Base-by-base conservation (phyloP, 768 basidiomycete genomes). In the Xerocomus spinulosus region DNA sequence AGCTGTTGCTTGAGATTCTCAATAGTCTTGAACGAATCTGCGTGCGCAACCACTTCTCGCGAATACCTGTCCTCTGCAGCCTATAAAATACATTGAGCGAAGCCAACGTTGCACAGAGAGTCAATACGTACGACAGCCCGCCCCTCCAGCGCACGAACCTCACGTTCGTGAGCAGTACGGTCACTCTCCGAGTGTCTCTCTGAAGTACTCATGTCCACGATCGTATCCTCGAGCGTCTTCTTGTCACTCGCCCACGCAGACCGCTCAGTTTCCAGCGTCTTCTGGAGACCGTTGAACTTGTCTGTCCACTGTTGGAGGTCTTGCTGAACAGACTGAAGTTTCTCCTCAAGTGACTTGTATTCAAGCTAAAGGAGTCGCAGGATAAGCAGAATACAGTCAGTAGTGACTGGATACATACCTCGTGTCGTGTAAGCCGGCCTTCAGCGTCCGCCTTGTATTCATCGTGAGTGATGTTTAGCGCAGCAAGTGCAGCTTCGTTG, bases 1-100 rank as follows among this genome's bases (percentile, higher is more conserved):
- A 93, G 70, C 34, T 89, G 80, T 42, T 80, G 73, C 62, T 82
- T 86, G 52, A 91, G 69, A 9, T 59, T 69, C 10, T 83, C 80
- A 10, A 89, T 75, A 12, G 71, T 52, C 68, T 90, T 90, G 73
- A 93, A 85, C 0, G 86, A 77, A 18, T 92, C 90, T 0, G 92
- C 91, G 62, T 94, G 92, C 1, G 87, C 73, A 26, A 93, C 70
- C n/a, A 93, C 78, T 60, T 91, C 91, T 42, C 82, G 76, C 5
- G 83, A 77, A 56, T 92, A 92, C 46, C 83, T 79, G 43, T 87
- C 85, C 60, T 93, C 88, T 5, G 88, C 88, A 54, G 82, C 76
- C 79, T 83, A 52, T 9, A 44, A 28, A 25, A 8, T 10, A 32
- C 23, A 3, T 4, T 61, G 2, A 46, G 41, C 29, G 25, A 18